Evolutionary conservation across 192 early-diverging fungal genomes (phyloP).

Genomic region (Backusella mclennaniae): DNA sequence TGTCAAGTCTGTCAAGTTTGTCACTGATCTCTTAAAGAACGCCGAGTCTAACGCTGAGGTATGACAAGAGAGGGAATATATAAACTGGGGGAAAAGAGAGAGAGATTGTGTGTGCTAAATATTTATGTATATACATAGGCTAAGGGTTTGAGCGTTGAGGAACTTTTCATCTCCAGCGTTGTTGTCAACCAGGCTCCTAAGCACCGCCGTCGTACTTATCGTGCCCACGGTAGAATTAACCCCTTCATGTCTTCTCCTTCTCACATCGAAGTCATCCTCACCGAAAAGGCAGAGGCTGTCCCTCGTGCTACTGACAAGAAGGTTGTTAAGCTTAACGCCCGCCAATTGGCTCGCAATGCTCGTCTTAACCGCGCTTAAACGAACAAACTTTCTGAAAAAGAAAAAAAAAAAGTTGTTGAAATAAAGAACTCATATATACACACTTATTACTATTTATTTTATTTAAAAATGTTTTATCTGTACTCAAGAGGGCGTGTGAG

Average conservation of each 20-base stretch:
- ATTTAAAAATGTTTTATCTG: background rate
- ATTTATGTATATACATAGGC: conserved; percentile 23
- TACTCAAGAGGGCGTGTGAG: background rate
- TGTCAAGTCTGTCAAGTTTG: conserved; percentile 90
- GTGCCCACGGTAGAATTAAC: conserved; percentile 95
- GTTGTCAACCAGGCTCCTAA: conserved; percentile 97
- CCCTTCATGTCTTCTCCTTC: conserved; percentile 92
- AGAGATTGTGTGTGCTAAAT: too few species aligned
- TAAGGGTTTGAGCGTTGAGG: conserved; percentile 88
- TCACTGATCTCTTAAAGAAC: conserved; percentile 92
- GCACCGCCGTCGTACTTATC: conserved; percentile 93
- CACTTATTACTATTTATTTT: background rate
- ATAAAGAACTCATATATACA: conserved; percentile 2
- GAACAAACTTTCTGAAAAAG: background rate
- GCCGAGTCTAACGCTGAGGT: conserved; percentile 95
- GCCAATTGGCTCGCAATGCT: conserved; percentile 51
- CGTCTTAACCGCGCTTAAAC: conserved; percentile 29
- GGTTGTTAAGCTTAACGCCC: conserved; percentile 44
- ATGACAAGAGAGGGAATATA: background rate
- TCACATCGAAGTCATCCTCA: conserved; percentile 93
- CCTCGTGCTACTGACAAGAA: conserved; percentile 58
- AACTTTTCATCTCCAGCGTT: conserved; percentile 88
- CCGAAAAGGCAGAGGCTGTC: conserved; percentile 86
- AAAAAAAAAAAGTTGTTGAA: background rate
- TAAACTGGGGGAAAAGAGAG: background rate